Evolutionary conservation across 805 yeast genomes (phyloP).

Genomic region (Diddensiella caesifluorescens): DNA sequence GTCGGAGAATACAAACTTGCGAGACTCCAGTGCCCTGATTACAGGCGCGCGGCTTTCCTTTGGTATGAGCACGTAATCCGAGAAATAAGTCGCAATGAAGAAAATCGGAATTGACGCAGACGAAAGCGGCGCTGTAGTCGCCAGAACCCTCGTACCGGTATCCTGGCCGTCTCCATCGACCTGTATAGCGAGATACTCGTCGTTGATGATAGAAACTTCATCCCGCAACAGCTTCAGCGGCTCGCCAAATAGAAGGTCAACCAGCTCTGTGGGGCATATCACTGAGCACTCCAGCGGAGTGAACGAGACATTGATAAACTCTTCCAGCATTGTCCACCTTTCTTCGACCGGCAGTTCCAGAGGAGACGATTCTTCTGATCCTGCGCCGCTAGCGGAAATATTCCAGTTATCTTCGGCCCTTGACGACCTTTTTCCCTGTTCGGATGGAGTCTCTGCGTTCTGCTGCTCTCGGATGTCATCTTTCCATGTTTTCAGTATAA

Average conservation of each 20-base stretch:
- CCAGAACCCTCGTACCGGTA: constrained; percentile 46
- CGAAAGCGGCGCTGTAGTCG: constrained; percentile 55
- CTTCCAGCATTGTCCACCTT: constrained; percentile 28
- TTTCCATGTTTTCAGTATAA: constrained; percentile 29
- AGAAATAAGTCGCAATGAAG: constrained; percentile 57
- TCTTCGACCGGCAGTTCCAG: constrained; percentile 17
- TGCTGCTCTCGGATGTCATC: constrained; percentile 36
- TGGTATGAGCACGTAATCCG: constrained; percentile 61
- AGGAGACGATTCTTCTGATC: constrained; percentile 1
- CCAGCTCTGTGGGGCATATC: constrained; percentile 43
- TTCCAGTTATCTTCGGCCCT: constrained; percentile 17
- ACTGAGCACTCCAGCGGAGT: constrained; percentile 60
- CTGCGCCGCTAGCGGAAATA: too few relatives aligned
- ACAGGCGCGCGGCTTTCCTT: constrained; percentile 40
- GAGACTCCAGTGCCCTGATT: constrained; percentile 39
- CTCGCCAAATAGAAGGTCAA: constrained; percentile 36
- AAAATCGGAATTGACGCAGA: constrained; percentile 52
- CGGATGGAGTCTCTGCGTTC: constrained; percentile 25
- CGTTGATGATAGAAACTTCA: constrained; percentile 37
- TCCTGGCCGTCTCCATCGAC: constrained; percentile 57
- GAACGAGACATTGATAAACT: constrained; percentile 56
- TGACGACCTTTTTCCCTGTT: constrained; percentile 17
- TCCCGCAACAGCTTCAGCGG: constrained; percentile 35
- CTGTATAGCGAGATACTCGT: constrained; percentile 48
- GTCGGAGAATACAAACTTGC: constrained; percentile 42